Evolutionary conservation across 805 yeast species (phyloP), one percentile per base, ranked within the genome.

Genomic region (Kluyveromyces dobzhanskii): DNA sequence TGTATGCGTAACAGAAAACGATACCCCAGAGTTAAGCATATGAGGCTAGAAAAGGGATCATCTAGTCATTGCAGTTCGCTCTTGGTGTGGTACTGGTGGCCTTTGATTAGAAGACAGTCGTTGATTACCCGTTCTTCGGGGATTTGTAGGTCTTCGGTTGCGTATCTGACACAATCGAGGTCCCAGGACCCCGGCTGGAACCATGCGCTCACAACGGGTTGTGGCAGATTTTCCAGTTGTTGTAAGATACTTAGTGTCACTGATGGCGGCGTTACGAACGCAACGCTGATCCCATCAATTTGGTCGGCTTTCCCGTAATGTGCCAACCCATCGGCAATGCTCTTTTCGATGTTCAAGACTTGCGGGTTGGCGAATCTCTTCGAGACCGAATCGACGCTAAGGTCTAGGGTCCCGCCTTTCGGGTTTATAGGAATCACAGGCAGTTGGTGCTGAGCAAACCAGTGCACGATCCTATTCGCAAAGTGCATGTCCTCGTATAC

Each of bases 171-270:
- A 3, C 73, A 74, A 10, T 64, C 67, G 2, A 54, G 51, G 49
- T 80, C 78, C 47, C 73, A 83, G 17, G 86, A 73, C 0, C 94
- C 94, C 0, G 94, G 94, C 53, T 85, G 94, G 47, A 82, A 78
- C 94, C 94, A 85, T 12, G 83, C 62, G 1, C 80, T 76, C 12
- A 81, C 61, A 0, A 60, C 40, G 1, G 47, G 41, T 2, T 45
- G 4, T 7, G 35, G 46, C 8, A 53, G 52, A 4, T 52, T 38
- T 12, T 51, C 37, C 41, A 73, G 59, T 12, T 66, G 66, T 9
- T 65, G 57, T 27, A 78, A 51, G 0, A 69, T 54, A 5, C 67
- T 55, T 13, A 69, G 62, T 1, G 86, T 74, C 3, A 79, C 70
- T 0, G 54, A 52, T 1, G 94, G 92, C 2, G 94, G 88, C 0